Base-by-base conservation (phyloP, 805 yeast species). In the Wickerhamia fluorescens region DNA sequence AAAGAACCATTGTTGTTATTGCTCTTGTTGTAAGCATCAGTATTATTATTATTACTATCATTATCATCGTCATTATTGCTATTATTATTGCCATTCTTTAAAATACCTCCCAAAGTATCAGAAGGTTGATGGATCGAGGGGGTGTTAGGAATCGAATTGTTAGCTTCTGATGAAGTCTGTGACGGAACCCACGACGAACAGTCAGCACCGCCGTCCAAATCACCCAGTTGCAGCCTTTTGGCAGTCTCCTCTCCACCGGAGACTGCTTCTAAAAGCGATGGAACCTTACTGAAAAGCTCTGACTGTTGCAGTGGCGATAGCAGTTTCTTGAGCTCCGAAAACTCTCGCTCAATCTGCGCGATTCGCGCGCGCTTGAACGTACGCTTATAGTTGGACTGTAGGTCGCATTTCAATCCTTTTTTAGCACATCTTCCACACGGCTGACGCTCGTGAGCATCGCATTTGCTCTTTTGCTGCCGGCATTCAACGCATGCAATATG, bases 401-500 rank as follows among this genome's bases (percentile, higher is more conserved):
- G 55, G 15, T 78, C 71, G 51, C 98, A 89, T 11, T 62, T 62
- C 3, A 81, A 61, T 6, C 74, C 73, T 45, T 84, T 74, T 49
- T 80, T 82, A 7, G 60, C 47, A 52, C 98, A 92, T 36, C 95
- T 65, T 0, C 89, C 64, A 45, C 98, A 92, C 2, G 95, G 83
- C 6, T 63, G 63, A 28, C 63, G 66, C 34, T 75, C 87, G 39
- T 68, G 73, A 8, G 95, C 94, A 56, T 88, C 95, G 58, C 96
- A 88, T 45, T 77, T 74, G 20, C 87, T 79, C 56, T 92, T 92
- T 52, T 89, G 98, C 55, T 92, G 97, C 9, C 97, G 73, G 51
- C 98, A 92, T 46, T 89, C 95, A 1, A 85, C 86, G 61, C 98
- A 92, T 0, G 97, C 97, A 50, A 87, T 74, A 32, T 75, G 66